Evolutionary conservation across 495 filamentous ascomycete species (phyloP).

Genomic region (Neurospora hispaniola): DNA sequence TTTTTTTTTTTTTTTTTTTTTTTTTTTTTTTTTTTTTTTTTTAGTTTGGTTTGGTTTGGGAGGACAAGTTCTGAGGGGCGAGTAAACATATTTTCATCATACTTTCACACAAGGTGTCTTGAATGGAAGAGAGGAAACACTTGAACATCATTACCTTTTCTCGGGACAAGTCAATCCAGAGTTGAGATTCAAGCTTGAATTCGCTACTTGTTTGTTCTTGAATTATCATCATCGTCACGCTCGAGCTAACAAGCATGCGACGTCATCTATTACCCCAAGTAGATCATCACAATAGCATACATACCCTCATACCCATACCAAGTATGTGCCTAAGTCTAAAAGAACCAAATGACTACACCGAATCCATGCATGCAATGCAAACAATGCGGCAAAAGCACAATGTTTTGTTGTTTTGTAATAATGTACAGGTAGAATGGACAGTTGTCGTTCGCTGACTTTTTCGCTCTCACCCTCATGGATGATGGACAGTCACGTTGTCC

Average conservation of each 20-base stretch:
- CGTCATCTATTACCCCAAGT: neutral
- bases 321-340: neutral
- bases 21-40: no score
- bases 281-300: neutral
- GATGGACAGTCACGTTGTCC: neutral
- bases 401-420: neutral
- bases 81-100: no score
- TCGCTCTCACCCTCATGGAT: neutral
- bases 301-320: neutral
- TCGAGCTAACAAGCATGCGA: no score
- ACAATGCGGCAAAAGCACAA: neutral
- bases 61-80: no score
- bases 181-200: neutral
- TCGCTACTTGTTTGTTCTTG: no score
- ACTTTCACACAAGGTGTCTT: no score
- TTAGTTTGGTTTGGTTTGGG: no score
- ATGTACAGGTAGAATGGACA: neutral
- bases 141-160: neutral
- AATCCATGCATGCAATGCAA: neutral
- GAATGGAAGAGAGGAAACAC: no score
- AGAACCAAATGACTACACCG: neutral
- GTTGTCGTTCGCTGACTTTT: neutral
- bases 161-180: neutral
- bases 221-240: neutral
- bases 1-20: no score